Conservation (phyloP, 371 early-diverging fungal species). For the Rhizopus delemar region DNA sequence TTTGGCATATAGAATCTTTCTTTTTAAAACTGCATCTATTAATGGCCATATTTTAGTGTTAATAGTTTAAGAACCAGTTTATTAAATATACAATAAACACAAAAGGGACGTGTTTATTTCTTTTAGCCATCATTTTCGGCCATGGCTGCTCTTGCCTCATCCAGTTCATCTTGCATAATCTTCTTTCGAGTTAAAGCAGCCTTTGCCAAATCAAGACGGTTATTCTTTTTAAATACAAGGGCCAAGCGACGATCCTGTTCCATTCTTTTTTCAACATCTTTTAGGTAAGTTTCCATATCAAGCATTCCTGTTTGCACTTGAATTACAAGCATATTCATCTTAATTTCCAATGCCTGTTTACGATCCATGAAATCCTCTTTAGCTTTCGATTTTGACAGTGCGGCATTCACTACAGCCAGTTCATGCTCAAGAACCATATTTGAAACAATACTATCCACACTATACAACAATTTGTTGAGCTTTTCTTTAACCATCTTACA, state of each 20-base stretch:
- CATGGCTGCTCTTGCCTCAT: conserved; percentile 76
- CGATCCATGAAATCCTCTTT: conserved; percentile 69
- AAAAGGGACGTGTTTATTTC: conserved; percentile 8
- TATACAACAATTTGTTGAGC: conserved; percentile 20
- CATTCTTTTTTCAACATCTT: conserved; percentile 58
- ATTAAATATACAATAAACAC: no score
- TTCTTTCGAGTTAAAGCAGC: conserved; percentile 70
- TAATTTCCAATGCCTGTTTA: conserved; percentile 70
- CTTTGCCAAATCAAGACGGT: conserved; percentile 68
- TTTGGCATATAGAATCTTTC: no score
- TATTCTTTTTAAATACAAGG: conserved; percentile 65
- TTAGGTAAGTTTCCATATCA: conserved; percentile 72
- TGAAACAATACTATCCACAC: conserved; percentile 73
- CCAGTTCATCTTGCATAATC: conserved; percentile 79
- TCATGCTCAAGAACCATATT: conserved; percentile 82
- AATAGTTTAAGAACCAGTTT: no score
- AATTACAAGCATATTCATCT: conserved; percentile 80
- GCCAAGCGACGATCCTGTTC: conserved; percentile 69
- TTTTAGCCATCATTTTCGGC: conserved; percentile 23
- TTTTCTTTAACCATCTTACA: neutral
- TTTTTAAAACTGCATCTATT: no score
- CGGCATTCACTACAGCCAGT: conserved; percentile 46
- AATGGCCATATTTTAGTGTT: no score
- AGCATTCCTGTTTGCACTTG: conserved; percentile 76
- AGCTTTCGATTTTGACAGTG: conserved; percentile 45